Percentiles rank a stretch among this genome's conserved stretches.
Conservation (phyloP, 768 basidiomycete genomes). For the Phylloporus sp. region DNA sequence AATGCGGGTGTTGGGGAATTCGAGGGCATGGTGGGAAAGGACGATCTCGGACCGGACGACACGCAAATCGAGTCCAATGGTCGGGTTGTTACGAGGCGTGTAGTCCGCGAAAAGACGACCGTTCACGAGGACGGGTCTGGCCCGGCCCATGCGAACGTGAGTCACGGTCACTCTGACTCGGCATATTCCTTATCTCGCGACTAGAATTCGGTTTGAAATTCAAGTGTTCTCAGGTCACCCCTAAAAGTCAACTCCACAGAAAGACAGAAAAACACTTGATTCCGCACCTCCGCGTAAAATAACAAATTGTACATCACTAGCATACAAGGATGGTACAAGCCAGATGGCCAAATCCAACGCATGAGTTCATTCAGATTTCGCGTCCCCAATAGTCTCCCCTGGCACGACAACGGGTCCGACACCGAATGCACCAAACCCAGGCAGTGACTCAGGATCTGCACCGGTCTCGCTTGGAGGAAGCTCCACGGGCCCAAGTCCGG, state of each 20-base stretch:
- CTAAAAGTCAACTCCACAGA: background rate
- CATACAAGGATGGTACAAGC: background rate
- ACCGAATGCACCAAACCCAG: constrained; percentile 28
- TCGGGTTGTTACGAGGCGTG: constrained; percentile 17
- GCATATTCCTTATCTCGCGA: background rate
- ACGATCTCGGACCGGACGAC: constrained; percentile 26
- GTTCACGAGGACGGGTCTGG: constrained; percentile 1
- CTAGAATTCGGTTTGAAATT: constrained; percentile 13
- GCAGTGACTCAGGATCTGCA: constrained; percentile 18
- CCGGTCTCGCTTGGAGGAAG: constrained; percentile 21
- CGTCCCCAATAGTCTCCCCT: constrained; percentile 26
- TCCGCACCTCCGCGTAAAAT: background rate
- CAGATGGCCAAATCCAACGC: background rate
- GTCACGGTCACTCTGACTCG: background rate
- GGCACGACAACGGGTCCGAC: constrained; percentile 22
- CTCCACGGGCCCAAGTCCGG: constrained; percentile 17
- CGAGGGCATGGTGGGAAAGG: constrained; percentile 27
- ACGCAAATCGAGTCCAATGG: constrained; percentile 22
- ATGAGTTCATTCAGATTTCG: background rate
- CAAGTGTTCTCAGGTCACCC: background rate
- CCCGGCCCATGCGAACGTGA: constrained; percentile 15
- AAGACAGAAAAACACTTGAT: background rate
- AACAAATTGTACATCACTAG: constrained; percentile 1
- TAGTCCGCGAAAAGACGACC: constrained; percentile 9
- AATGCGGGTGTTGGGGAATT: constrained; percentile 28